Evolutionary conservation across 495 filamentous ascomycete species (phyloP), one percentile per base, ranked within the genome.

Genomic region (Xylaria curta): DNA sequence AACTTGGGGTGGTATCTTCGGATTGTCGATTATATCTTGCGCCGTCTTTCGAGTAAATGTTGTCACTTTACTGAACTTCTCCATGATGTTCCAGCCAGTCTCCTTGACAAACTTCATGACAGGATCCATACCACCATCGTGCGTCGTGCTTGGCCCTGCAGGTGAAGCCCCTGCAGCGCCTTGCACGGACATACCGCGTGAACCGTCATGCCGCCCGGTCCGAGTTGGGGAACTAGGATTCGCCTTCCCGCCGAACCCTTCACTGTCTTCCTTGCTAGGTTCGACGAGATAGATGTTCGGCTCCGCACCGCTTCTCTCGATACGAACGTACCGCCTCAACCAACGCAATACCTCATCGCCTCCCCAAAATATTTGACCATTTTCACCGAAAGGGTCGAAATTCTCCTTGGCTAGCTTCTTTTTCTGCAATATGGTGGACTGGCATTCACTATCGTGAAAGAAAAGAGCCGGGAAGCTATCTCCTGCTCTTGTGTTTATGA

Each of bases 391-490:
- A 0, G 96, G 97, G 75, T 97, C 94, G 75, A 99, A 98, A 53
- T 81, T 91, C 26, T 97, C 93, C 72, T 88, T 87, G 1, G 92
- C 90, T 42, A 92, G 83, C 78, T 90, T 93, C 86, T 94, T 97
- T 82, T 95, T 94, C 82, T 98, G 95, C 62, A 97, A 80, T 47
- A 98, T 97, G 7, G 96, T 99, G 56, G 91, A 94, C 80, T 97
- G 92, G 81, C 96, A 99, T 85, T 99, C 97, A 66, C 88, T 92
- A 75, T 99, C 96, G 74, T 99, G 96, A 81, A 99, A 99, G 81
- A 99, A 99, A 5, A 99, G 84, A 12, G 97, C 94, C 0, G 96
- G 96, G 76, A 98, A 98, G 77, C 90, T 92, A 79, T 98, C 94
- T 3, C 97, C 96, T 3, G 91, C 91, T 7, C 93, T 85, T 0